A percentile compares a stretch with the other conserved stretches of the same genome.
Evolutionary conservation across 352 stramenopile species (phyloP).

Genomic region (Sclerospora graminicola): DNA sequence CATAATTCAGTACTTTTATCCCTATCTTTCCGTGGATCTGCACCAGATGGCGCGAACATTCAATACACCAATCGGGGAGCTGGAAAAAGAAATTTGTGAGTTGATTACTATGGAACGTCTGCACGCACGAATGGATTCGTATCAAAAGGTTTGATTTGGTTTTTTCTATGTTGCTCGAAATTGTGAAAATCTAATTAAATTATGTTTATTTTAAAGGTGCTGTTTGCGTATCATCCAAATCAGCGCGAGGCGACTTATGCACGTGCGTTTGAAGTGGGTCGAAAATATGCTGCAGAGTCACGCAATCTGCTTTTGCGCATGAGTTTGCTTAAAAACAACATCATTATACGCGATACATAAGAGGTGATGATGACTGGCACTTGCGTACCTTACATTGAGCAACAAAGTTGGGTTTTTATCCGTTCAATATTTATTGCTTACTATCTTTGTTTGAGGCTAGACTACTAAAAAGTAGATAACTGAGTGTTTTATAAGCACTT

Average conservation of each 20-base stretch:
- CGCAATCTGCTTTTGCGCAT: constrained; percentile 77
- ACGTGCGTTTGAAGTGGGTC: constrained; percentile 67
- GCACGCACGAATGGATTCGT: constrained; percentile 79
- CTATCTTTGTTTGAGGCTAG: too few species aligned
- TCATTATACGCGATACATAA: constrained; percentile 70
- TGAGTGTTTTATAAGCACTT: too few species aligned
- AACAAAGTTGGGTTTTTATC: too few species aligned
- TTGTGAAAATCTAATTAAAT: too few species aligned
- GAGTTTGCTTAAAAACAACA: constrained; percentile 80
- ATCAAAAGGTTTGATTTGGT: constrained; percentile 51
- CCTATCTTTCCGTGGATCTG: constrained; percentile 81
- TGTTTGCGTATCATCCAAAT: constrained; percentile 75
- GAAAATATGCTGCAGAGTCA: constrained; percentile 74
- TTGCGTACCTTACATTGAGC: too few species aligned
- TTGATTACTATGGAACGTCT: constrained; percentile 70
- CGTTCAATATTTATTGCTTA: too few species aligned
- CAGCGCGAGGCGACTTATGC: constrained; percentile 69
- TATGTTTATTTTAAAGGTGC: constrained; percentile 25
- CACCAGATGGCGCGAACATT: constrained; percentile 82
- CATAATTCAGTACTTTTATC: constrained; percentile 86
- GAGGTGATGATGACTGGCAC: background rate
- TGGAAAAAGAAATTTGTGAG: constrained; percentile 74
- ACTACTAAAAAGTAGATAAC: too few species aligned
- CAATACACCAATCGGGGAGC: constrained; percentile 39
- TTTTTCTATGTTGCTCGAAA: too few species aligned